Percentiles rank a stretch among this genome's conserved stretches.
phyloP scores from a whole-genome alignment of 2,329 filamentous ascomycete species.

The Trichoderma harzianum region DNA sequence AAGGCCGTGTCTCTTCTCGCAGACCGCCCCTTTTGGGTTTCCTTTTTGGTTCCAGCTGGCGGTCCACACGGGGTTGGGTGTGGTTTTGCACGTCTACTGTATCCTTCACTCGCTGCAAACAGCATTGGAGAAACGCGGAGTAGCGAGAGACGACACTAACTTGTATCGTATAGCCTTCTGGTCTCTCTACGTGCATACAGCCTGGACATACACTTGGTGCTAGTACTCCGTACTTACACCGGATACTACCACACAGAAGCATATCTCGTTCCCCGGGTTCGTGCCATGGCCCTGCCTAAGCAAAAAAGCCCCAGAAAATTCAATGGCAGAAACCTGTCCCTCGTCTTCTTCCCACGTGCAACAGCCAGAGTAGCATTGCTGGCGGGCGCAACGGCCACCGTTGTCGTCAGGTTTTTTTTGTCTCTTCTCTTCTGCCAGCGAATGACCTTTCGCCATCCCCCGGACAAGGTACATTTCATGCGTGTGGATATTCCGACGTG shows the following conservation, averaged over 20 bases:
- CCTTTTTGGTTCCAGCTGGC: background rate
- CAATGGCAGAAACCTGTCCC: background rate
- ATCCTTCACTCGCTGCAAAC: background rate
- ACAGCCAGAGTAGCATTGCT: background rate
- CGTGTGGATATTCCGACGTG: slow-evolving; percentile 10
- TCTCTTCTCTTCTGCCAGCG: background rate
- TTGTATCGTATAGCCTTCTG: background rate
- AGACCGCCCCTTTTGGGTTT: slow-evolving; percentile 17
- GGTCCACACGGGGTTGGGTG: background rate
- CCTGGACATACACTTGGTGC: background rate
- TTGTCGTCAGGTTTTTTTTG: background rate
- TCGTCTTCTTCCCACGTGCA: slow-evolving; percentile 5
- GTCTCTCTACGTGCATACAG: background rate
- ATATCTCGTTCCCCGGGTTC: background rate
- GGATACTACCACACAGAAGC: background rate
- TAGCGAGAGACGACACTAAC: background rate
- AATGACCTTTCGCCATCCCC: background rate
- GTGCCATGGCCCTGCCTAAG: background rate
- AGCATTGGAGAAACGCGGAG: background rate
- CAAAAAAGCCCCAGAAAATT: background rate
- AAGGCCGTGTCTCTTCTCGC: background rate
- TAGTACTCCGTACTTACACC: background rate
- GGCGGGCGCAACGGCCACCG: background rate
- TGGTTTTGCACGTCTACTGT: background rate
- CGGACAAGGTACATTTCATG: slow-evolving; percentile 1